Evolutionary conservation across 2,329 filamentous ascomycete species (phyloP), one percentile per base, ranked within the genome.

Genomic region (Juglanconis juglandina): DNA sequence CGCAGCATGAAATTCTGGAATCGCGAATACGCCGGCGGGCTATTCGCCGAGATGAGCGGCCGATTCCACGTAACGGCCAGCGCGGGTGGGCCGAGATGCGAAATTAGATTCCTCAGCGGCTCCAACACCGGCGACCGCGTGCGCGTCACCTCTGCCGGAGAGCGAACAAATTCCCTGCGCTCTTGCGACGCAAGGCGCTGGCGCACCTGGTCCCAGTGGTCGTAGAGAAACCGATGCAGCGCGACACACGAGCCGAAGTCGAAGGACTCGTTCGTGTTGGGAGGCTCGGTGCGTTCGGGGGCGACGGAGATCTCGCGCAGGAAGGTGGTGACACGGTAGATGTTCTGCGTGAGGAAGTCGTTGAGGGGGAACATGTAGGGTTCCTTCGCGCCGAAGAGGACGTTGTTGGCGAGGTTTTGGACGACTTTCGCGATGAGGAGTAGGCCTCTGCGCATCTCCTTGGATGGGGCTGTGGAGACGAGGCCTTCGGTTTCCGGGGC

Each of bases 1-100:
- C 83, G 82, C 50, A 90, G 78, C 87, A 90, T 90, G 67, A 90
- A 90, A 65, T 89, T 85, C 65, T 90, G 87, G 65, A 90, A 90
- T 32, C 86, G 78, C 2, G 86, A 88, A 69, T 89, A 90, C 6
- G 83, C 76, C 1, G 85, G 83, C 4, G 87, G 86, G 17, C 74
- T 83, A 64, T 89, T 90, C 33, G 79, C 71, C 1, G 84, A 83
- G n/a, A 89, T 84, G 53, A 83, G 81, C 9, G 87, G 87, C 53
- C 86, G 77, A 64, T 88, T 89, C 85, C 87, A 89, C 1, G 86
- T 88, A 6, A 89, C 84, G 49, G 87, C 86, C 64, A 89, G 76
- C 1, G 86, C 86, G 17, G 87, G 87, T 10, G 87, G 86, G 0
- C 87, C 87, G 30, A 90, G 77, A 59, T 87, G 88, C 11, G 83